A percentile compares a stretch with the other conserved stretches of the same genome.
These are phyloP conservation scores for Wickerhamiella nectarea DNA, from an alignment of 805 yeast genomes.

Conservation along the genomic window DNA sequence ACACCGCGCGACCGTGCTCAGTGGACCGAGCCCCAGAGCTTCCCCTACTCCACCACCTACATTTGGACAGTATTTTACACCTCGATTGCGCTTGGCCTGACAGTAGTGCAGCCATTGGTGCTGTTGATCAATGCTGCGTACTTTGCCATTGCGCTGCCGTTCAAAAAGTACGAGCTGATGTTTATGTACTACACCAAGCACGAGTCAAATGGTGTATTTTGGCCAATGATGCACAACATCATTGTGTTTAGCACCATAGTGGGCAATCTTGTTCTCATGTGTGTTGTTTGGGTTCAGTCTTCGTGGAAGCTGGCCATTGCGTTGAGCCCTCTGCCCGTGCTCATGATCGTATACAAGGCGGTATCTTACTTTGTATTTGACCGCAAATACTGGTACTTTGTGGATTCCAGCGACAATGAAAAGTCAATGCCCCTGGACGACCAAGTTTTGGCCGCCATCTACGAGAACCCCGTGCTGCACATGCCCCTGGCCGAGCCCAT, in stretches of 20 bases:
- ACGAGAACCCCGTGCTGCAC: conserved; percentile 16
- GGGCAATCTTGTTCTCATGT: conserved; percentile 27
- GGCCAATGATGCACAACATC: conserved; percentile 27
- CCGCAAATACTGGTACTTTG: conserved; percentile 13
- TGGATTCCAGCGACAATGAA: conserved; percentile 1
- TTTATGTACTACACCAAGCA: conserved; percentile 27
- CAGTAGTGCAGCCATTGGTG: conserved; percentile 29
- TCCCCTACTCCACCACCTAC: conserved; percentile 25
- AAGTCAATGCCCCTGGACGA: not conserved
- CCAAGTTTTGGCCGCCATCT: conserved; percentile 9
- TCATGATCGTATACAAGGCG: conserved; percentile 24
- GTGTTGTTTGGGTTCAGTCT: conserved; percentile 29
- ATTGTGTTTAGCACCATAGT: conserved; percentile 25
- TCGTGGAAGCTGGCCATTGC: conserved; percentile 25
- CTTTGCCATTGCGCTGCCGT: conserved; percentile 22
- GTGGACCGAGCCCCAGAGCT: conserved; percentile 26
- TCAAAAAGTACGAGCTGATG: conserved; percentile 26
- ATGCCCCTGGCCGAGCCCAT: not conserved
- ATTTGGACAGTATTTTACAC: conserved; percentile 26
- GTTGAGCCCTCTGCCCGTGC: conserved; percentile 22
- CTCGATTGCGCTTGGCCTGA: conserved; percentile 27
- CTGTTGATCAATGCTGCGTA: conserved; percentile 24
- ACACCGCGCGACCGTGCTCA: conserved; percentile 26
- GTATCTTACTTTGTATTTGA: conserved; percentile 13
- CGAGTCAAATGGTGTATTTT: conserved; percentile 28